Evolutionary conservation across 768 basidiomycete genomes (phyloP).

Genomic region (Tricholoma terreum): DNA sequence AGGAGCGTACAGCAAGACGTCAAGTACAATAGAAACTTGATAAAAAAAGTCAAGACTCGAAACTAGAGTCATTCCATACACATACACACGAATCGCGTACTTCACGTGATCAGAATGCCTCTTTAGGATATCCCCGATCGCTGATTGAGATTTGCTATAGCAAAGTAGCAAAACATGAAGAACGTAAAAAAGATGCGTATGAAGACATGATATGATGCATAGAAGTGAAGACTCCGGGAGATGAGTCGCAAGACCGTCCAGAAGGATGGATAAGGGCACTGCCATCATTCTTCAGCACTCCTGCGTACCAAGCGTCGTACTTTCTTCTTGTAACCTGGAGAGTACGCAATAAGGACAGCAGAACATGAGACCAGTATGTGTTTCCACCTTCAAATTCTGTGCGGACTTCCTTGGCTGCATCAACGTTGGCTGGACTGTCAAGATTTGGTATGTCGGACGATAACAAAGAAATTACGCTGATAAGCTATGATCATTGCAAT

Average conservation of each 20-base stretch:
- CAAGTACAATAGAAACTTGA: constrained; percentile 8
- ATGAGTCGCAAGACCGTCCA: constrained; percentile 6
- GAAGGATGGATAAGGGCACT: constrained; percentile 6
- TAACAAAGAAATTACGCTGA: constrained; percentile 94
- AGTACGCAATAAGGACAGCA: constrained; percentile 10
- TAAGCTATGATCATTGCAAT: constrained; percentile 51
- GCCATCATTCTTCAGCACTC: constrained; percentile 78
- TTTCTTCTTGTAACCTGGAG: constrained; percentile 88
- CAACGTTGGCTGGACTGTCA: constrained; percentile 94
- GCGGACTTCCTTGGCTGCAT: constrained; percentile 88
- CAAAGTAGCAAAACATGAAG: not conserved
- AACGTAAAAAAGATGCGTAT: constrained; percentile 3
- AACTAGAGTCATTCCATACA: not conserved
- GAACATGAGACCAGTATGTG: not conserved
- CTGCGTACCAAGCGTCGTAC: constrained; percentile 83
- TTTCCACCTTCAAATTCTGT: constrained; percentile 56
- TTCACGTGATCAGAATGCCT: constrained; percentile 11
- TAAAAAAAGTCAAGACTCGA: no score
- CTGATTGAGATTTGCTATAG: not conserved
- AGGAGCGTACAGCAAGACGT: not conserved
- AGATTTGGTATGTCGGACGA: constrained; percentile 89
- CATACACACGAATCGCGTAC: constrained; percentile 10
- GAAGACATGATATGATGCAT: constrained; percentile 4
- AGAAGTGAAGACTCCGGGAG: constrained; percentile 3
- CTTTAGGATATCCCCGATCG: constrained; percentile 1